Evolutionary conservation across 2,329 filamentous ascomycete species (phyloP), one percentile per base, ranked within the genome.

Genomic region (Chaetothyriales sp.): DNA sequence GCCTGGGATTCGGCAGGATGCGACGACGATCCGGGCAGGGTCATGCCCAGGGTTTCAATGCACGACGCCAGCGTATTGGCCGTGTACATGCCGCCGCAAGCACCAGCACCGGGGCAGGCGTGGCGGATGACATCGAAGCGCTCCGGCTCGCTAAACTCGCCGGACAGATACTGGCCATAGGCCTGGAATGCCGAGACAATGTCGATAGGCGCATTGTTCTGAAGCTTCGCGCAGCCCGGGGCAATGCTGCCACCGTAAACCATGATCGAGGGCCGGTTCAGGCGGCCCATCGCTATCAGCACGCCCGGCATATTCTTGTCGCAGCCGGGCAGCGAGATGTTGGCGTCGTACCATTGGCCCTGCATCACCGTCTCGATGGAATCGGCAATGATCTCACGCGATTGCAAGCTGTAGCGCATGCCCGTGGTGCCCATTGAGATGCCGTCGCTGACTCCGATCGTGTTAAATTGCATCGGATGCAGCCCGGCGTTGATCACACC

Each of bases 291-390:
- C 51, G 89, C 92, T 63, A 92, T 92, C 61, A 88, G 72, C 10
- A 92, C 86, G 68, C 86, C 86, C 1, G 88, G 88, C 92, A 98
- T 96, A 73, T 98, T 98, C 80, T 98, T 98, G 77, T 98, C 92
- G 70, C 92, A 98, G 47, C 92, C 92, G 12, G 92, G 92, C 62
- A 98, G 84, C 49, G 87, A 94, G 65, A 98, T 84, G 69, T 96
- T 96, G 60, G 81, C 90, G 68, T 98, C 92, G 66, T 98, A 96
- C 88, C 89, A 96, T 71, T 98, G 92, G 15, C 88, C 92, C 59
- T 88, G 84, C 89, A 96, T 98, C 62, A 98, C 92, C 4, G 92
- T 96, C 77, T 98, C 92, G 63, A 98, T 94, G 55, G 86, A 93
- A 71, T 98, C 92, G 63, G 92, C 92, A 62, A 98, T 98, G 63